Conservation (phyloP, 2,329 filamentous ascomycete genomes). For the Talaromyces sp. region DNA sequence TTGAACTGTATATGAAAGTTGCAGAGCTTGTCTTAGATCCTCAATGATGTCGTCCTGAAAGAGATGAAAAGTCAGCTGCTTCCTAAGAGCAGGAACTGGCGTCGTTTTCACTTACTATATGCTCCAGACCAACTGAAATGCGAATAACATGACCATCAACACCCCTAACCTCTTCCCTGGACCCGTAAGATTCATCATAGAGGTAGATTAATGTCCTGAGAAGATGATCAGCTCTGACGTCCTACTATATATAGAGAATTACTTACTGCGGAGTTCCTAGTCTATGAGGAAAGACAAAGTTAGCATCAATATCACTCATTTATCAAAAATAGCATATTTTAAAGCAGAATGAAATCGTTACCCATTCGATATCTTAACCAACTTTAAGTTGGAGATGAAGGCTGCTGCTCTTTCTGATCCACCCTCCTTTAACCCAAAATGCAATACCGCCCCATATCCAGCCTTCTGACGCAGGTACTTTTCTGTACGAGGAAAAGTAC, state of each 20-base stretch:
- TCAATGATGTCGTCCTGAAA: constrained; percentile 72
- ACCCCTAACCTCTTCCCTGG: constrained; percentile 68
- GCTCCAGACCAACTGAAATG: constrained; percentile 85
- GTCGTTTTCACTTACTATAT: constrained; percentile 50
- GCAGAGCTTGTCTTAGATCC: constrained; percentile 69
- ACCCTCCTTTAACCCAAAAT: constrained; percentile 2
- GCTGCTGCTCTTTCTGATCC: not conserved
- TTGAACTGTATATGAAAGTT: not conserved
- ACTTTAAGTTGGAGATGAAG: constrained; percentile 4
- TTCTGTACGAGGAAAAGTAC: not conserved
- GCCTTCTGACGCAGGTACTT: constrained; percentile 8
- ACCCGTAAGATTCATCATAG: not conserved
- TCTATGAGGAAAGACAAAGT: not conserved
- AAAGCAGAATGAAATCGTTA: not conserved
- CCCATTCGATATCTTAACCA: constrained; percentile 10
- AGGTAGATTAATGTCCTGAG: constrained; percentile 30
- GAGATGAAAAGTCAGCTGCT: not conserved
- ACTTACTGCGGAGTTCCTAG: constrained; percentile 14
- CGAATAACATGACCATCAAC: constrained; percentile 78
- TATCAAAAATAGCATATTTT: not conserved
- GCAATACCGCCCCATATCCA: constrained; percentile 7
- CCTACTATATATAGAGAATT: not conserved
- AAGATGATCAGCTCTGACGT: not conserved
- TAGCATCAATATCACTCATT: not conserved
- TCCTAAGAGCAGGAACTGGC: not conserved